Evolutionary conservation across 495 filamentous ascomycete genomes (phyloP), one percentile per base, ranked within the genome.

Genomic region (Penicillium crystallinum): DNA sequence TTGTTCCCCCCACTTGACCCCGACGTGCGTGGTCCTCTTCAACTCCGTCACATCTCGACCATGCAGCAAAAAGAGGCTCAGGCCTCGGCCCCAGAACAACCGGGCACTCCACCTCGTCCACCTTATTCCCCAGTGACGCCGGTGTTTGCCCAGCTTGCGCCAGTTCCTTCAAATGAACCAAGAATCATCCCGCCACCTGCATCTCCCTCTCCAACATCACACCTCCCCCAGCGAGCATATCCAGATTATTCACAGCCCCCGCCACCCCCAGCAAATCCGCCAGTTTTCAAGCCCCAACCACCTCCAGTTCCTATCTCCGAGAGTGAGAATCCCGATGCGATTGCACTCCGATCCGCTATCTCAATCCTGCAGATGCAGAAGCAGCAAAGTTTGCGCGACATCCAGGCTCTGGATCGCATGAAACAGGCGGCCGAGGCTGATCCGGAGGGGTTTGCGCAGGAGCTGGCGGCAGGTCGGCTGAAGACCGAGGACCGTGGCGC

Each of bases 331-430:
- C 82, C 89, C 4, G 91, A 96, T 72, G 89, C 84, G 1, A 84
- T 95, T 19, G 91, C 91, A 3, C 75, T 96, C 23, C 81, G 84
- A 33, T 84, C 85, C 18, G 86, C 90, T 3, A 87, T 95, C 57
- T 82, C 85, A 3, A 84, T 95, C 39, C 73, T 96, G 29, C 88
- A 92, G 71, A 70, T 93, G 38, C 91, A 96, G 69, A 86, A 85
- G 40, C 79, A 84, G 55, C 87, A 87, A 64, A 84, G 85, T 14
- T 62, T 80, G n/a, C 74, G 76, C 17, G 90, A 95, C 66, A 81
- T 95, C 36, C 74, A 74, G 52, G 68, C 74, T 1, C 72, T 95
- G 14, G 76, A 84, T 54, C 64, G 71, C 43, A 75, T 86, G 50
- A 89, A 89, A 62, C 64, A 71, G 11, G 75, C 74, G 0, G 91